Base-by-base conservation (phyloP, 2,329 filamentous ascomycete genomes). In the Knufia fluminis region DNA sequence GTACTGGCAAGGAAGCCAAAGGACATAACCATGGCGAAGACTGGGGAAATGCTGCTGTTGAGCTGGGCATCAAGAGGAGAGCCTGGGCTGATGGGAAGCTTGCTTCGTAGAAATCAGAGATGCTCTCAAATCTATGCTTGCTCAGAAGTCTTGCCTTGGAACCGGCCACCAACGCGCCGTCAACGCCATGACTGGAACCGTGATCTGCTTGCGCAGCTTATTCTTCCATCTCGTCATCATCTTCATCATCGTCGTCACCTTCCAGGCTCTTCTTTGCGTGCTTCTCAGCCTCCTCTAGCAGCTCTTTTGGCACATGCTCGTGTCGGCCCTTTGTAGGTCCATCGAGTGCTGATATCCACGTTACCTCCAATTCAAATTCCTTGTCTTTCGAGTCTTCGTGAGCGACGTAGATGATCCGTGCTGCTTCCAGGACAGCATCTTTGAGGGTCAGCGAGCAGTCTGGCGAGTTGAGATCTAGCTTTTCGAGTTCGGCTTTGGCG, bases 341-440 rank as follows among this genome's bases (percentile, higher is more conserved):
- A 57, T 86, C 80, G 42, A 82, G 70, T 47, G 78, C 80, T 69
- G 89, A 96, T 68, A 97, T 86, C 92, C 92, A 98, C 52, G 87
- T 94, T 89, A 98, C 94, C 75, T 98, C 92, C 52, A 98, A 76
- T 80, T 98, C 92, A 64, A 97, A 98, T 58, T 97, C 92, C 77
- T 98, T 98, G 72, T 97, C 92, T 75, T 97, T 97, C 77, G 91
- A 97, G 69, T 98, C 92, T 68, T 97, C 92, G 66, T 98, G 92
- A 43, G 91, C 90, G 53, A 95, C 81, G 68, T 96, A 94, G 70
- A 98, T 97, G 70, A 98, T 98, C 54, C 89, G 77, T 50, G 92
- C 92, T 28, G 92, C 92, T 75, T 97, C 86, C 76, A 94, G 96
- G 63, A 98, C 87, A 45, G 85, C 92, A 64, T 97, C 83, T 64